Conservation (phyloP, 1,284 basidiomycete genomes). For the Phylloboletellus chloephorus region DNA sequence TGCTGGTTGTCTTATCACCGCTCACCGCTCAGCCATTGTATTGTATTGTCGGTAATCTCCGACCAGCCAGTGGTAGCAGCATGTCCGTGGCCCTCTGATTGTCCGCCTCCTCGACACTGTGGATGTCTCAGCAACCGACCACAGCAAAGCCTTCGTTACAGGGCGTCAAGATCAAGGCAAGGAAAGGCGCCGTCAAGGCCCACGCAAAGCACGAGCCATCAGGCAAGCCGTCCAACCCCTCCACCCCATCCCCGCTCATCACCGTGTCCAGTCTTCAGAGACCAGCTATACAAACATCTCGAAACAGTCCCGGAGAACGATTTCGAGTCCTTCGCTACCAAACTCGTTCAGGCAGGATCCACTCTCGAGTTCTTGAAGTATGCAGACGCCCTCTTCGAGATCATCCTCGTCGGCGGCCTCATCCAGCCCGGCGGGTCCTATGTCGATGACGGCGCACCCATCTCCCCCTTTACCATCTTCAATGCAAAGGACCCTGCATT, state of each 20-base stretch:
- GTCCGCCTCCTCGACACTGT: constrained; percentile 42
- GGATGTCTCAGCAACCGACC: constrained; percentile 83
- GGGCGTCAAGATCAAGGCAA: constrained; percentile 84
- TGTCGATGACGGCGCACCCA: constrained; percentile 79
- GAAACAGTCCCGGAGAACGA: constrained; percentile 80
- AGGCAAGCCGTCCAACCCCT: constrained; percentile 35
- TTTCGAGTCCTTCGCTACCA: constrained; percentile 78
- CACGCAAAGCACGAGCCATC: constrained; percentile 85
- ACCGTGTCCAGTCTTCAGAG: constrained; percentile 74
- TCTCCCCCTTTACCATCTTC: constrained; percentile 80
- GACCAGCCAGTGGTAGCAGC: constrained; percentile 8
- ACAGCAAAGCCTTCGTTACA: constrained; percentile 79
- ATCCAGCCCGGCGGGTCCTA: constrained; percentile 93
- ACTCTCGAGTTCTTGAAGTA: constrained; percentile 94
- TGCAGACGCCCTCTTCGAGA: constrained; percentile 92
- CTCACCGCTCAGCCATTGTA: too few relatives aligned
- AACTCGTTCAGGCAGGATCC: constrained; percentile 86
- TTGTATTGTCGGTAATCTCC: constrained; percentile 29
- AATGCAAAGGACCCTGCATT: constrained; percentile 74
- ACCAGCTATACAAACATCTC: constrained; percentile 91
- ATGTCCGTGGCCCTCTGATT: constrained; percentile 11
- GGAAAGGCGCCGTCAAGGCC: constrained; percentile 83
- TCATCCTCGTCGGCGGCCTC: constrained; percentile 89
- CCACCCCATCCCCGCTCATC: constrained; percentile 13
- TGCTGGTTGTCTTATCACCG: too few relatives aligned